Evolutionary conservation across 345 rosid species (phyloP), one percentile per base, ranked within the genome.

Genomic region (Citrus sp.): DNA sequence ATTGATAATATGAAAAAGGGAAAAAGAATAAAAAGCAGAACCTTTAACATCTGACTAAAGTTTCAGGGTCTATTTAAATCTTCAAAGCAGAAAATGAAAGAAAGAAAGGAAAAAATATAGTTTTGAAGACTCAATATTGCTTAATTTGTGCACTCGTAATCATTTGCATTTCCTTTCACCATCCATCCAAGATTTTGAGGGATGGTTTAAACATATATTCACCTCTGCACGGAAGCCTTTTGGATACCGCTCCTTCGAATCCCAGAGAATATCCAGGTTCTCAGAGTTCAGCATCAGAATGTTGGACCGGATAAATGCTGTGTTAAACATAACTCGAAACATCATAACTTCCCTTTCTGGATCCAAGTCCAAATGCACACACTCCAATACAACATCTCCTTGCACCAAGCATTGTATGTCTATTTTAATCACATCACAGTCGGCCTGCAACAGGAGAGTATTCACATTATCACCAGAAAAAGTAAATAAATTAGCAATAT

Each of bases 191-290:
- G 42, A 74, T 55, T 61, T 28, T 68, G 22, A 60, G 49, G 65
- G 21, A 56, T 67, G 67, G 51, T 70, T 65, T 21, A 61, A 72
- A 67, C 72, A 69, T 37, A 25, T 49, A 71, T 62, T 81, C 75
- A 96, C 99, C 96, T 96, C 99, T 77, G 94, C 95, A 66, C 95
- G 94, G 78, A 92, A 96, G 62, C 97, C 97, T 87, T 96, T 96
- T 27, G 97, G 97, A 86, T 87, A 96, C 62, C 90, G 89, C 79
- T 96, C 97, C 86, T 94, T 96, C 68, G 97, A 91, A 82, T 85
- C 95, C 99, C 99, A 96, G 73, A 92, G 98, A 85, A 94, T 92
- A 81, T 96, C 99, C 89, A 96, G 88, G 85, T 96, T 93, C 74
- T 96, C 99, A 40, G 98, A 80, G 83, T 91, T 94, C 81, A 96